Conservation (phyloP, 805 yeast species). For the Kuraishia borneana region DNA sequence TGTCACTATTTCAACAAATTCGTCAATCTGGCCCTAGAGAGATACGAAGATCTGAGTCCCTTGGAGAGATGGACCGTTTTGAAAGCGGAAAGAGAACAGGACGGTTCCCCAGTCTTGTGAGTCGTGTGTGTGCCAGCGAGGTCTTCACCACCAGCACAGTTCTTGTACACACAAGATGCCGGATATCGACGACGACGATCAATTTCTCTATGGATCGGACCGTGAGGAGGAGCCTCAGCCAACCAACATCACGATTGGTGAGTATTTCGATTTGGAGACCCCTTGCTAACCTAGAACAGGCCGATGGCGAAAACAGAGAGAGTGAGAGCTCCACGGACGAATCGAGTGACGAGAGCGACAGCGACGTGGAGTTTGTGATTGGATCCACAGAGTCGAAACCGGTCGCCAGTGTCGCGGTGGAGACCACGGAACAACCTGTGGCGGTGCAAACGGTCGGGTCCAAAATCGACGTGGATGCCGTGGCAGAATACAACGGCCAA, state of each 20-base stretch:
- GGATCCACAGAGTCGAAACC: slow-evolving; percentile 21
- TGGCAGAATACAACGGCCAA: slow-evolving; percentile 67
- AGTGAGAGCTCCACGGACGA: slow-evolving; percentile 25
- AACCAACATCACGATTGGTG: slow-evolving; percentile 11
- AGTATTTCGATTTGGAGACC: slow-evolving; percentile 6
- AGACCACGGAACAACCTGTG: slow-evolving; percentile 3
- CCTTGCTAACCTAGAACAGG: slow-evolving; percentile 13
- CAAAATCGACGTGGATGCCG: slow-evolving; percentile 51
- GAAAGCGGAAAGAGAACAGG: not conserved
- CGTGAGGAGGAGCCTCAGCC: slow-evolving; percentile 17
- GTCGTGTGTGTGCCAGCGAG: too few relatives aligned
- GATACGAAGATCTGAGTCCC: not conserved
- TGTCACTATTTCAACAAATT: not conserved
- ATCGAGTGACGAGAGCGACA: slow-evolving; percentile 33
- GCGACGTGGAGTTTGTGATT: slow-evolving; percentile 77
- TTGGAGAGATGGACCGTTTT: not conserved
- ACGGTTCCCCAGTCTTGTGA: too few relatives aligned
- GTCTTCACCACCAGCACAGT: not conserved
- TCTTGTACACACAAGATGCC: slow-evolving; percentile 1
- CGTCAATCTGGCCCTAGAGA: not conserved
- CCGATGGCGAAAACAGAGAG: slow-evolving; percentile 8
- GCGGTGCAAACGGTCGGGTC: slow-evolving; percentile 8
- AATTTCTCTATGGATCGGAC: slow-evolving; percentile 52
- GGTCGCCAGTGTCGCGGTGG: slow-evolving; percentile 10
- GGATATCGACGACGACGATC: slow-evolving; percentile 53